Percentiles rank a stretch among this genome's conserved stretches.
These are phyloP conservation scores for Penicillium polonicum DNA, from an alignment of 2,329 filamentous ascomycete genomes.

Conservation along the genomic window DNA sequence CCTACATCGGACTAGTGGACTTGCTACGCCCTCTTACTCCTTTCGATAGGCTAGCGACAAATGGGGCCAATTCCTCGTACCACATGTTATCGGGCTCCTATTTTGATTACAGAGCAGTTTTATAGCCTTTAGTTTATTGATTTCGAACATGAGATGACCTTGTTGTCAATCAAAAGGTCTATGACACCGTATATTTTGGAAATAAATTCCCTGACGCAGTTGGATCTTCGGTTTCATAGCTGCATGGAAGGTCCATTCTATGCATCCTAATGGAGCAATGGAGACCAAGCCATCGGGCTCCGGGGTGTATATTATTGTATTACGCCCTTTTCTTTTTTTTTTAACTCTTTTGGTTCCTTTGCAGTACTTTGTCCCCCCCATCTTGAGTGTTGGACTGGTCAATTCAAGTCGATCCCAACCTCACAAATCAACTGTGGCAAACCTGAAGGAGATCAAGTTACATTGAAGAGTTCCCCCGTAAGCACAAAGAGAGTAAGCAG, in stretches of 20 bases:
- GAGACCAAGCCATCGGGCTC: constrained; percentile 3
- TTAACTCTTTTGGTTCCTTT: background rate
- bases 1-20: constrained; percentile 6
- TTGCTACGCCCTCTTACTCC: constrained; percentile 2
- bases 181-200: background rate
- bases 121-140: background rate
- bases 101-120: background rate
- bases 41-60: background rate
- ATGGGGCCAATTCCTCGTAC: constrained; percentile 5
- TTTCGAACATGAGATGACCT: too few species aligned
- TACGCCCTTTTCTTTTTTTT: background rate
- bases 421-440: background rate
- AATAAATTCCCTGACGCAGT: background rate
- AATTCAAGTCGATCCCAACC: background rate
- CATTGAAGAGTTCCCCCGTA: background rate
- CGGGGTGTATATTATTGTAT: constrained; percentile 1
- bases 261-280: constrained; percentile 12
- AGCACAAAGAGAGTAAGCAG: background rate
- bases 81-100: constrained; percentile 1
- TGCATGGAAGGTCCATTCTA: constrained; percentile 15
- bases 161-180: too few species aligned
- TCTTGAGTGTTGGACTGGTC: background rate
- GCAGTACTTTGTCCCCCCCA: background rate
- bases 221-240: constrained; percentile 15
- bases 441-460: background rate